Evolutionary conservation across 805 yeast species (phyloP).

Genomic region (Zygotorulaspora chibaensis): DNA sequence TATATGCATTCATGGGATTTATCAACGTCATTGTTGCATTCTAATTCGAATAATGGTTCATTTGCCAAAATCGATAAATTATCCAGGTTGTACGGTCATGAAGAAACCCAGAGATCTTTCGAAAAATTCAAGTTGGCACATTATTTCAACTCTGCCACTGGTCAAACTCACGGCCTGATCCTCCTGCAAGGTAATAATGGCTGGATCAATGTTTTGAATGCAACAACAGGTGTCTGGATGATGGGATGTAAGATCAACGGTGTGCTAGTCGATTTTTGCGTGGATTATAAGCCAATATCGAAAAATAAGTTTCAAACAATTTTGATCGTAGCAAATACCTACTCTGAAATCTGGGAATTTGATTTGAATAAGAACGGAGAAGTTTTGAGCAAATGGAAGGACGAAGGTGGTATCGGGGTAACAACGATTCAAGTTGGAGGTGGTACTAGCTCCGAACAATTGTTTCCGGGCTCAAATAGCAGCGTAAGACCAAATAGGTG

Average conservation of each 20-base stretch:
- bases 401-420: conserved; percentile 79
- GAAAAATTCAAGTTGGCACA: conserved; percentile 77
- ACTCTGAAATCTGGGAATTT: conserved; percentile 92
- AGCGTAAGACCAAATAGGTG: conserved; percentile 49
- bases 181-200: conserved; percentile 84
- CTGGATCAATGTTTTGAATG: conserved; percentile 79
- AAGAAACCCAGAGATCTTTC: conserved; percentile 74
- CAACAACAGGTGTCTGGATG: conserved; percentile 79
- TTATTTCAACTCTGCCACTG: conserved; percentile 20
- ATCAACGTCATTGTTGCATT: conserved; percentile 43
- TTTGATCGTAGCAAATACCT: conserved; percentile 59
- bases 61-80: conserved; percentile 65
- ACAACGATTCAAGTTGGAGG: conserved; percentile 76
- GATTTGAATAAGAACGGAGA: conserved; percentile 44
- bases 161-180: conserved; percentile 54
- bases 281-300: conserved; percentile 32
- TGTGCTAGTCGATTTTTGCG: conserved; percentile 64
- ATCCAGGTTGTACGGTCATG: conserved; percentile 88
- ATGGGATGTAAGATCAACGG: conserved; percentile 90
- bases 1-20: conserved; percentile 93
- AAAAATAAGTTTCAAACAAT: conserved; percentile 29
- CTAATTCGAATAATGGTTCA: conserved; percentile 12
- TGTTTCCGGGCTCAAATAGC: conserved; percentile 21
- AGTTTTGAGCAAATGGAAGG: conserved; percentile 70
- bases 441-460: conserved; percentile 30